phyloP scores from a whole-genome alignment of 345 rosid species.

The Salix udensis region DNA sequence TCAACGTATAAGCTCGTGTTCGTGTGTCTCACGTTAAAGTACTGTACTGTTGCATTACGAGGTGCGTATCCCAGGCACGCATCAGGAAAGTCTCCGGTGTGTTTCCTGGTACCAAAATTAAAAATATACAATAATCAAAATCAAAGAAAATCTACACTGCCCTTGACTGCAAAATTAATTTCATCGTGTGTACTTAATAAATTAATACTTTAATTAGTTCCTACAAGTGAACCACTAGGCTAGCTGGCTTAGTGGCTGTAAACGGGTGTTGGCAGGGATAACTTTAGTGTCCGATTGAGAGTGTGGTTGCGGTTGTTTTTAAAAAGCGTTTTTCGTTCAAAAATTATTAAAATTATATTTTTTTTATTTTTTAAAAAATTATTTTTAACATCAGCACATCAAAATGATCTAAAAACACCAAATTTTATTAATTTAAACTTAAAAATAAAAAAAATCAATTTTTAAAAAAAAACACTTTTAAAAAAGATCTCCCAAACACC shows the following conservation, averaged over 20 bases:
- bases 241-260: not conserved
- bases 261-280: not conserved
- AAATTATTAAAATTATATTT: too few species aligned
- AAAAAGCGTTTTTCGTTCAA: accelerated
- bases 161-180: not conserved
- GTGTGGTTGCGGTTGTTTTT: too few species aligned
- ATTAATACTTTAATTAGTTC: not conserved
- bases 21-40: conserved; percentile 8
- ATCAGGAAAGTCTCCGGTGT: not conserved
- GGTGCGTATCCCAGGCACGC: not conserved
- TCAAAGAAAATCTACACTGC: not conserved
- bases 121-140: not conserved
- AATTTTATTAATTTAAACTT: too few species aligned
- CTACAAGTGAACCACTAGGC: not conserved
- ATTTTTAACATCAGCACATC: too few species aligned
- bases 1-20: too few species aligned
- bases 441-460: too few species aligned
- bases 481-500: too few species aligned
- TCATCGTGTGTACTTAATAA: not conserved
- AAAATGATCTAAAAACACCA: too few species aligned
- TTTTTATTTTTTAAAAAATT: too few species aligned
- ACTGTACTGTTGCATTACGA: not conserved
- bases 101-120: not conserved
- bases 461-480: too few species aligned
- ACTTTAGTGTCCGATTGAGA: accelerated